Base-by-base conservation (phyloP, 2,329 filamentous ascomycete genomes). In the Xylariaceae sp. region DNA sequence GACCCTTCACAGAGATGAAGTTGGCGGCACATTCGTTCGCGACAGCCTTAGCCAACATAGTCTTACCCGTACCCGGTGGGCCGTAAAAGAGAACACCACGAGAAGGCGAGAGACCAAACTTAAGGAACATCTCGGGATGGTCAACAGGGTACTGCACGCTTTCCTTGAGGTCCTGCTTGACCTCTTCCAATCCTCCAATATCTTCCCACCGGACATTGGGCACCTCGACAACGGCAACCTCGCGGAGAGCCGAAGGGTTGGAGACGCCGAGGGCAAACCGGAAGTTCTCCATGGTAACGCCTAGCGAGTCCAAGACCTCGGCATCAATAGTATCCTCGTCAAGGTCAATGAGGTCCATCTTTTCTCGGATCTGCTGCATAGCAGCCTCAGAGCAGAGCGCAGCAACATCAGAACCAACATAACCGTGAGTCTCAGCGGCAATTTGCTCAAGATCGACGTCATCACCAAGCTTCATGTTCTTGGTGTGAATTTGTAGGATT, bases 201-300 rank as follows among this genome's bases (percentile, higher is more conserved):
- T 99, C 95, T 79, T 99, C 95, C 95, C 95, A 99, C 78, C 94
- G 92, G 67, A 97, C 93, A 76, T 99, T 99, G 80, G 95, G 95
- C 71, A 98, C 94, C 79, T 99, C 96, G 77, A 99, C 96, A 67
- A 99, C 95, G 52, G 95, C 95, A 71, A 99, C 95, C 79, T 99
- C 95, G 77, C 95, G 95, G 54, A 99, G 92, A 66, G 95, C 95
- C 65, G 95, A 98, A 69, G 95, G 95, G 86, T 99, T 99, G 78
- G 93, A 97, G 60, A 97, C 93, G 70, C 95, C 95, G 47, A 99
- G 90, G 60, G 95, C 94, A 71, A 96, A 99, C 70, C 93, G 91
- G 91, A 99, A 99, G 86, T 99, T 99, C 78, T 99, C 95, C 92
- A 98, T 98, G 61, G 95, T 99, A 45, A 99, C 95, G 75, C 95